Evolutionary conservation across 2,329 filamentous ascomycete genomes (phyloP).

Genomic region (Bipolaris victoriae): DNA sequence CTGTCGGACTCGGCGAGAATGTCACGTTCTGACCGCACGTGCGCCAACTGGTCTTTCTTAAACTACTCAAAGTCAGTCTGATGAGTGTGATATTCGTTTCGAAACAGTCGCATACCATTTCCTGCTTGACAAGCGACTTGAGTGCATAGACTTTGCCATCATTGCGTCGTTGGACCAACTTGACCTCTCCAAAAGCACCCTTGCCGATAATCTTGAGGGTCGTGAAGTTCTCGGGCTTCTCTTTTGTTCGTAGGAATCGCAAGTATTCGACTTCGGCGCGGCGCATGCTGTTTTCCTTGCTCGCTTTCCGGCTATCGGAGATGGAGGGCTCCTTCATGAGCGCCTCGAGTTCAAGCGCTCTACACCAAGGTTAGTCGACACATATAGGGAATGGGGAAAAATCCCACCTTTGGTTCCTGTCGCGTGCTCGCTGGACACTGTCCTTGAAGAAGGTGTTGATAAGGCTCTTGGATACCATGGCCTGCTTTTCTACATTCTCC

Average conservation of each 20-base stretch:
- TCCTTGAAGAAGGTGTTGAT: constrained; percentile 92
- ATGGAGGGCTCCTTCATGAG: constrained; percentile 79
- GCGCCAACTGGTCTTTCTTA: constrained; percentile 96
- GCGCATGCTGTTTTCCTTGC: constrained; percentile 82
- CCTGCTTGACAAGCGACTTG: constrained; percentile 97
- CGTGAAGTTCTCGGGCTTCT: constrained; percentile 91
- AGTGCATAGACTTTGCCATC: constrained; percentile 98
- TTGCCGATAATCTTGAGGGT: constrained; percentile 99
- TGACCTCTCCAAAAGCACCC: constrained; percentile 97
- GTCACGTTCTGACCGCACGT: constrained; percentile 96
- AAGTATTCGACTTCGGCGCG: constrained; percentile 91
- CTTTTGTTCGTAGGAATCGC: constrained; percentile 90
- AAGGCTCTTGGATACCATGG: constrained; percentile 68
- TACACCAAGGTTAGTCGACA: constrained; percentile 50
- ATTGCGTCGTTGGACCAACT: constrained; percentile 93
- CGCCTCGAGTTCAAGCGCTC: constrained; percentile 89
- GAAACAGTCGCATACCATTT: constrained; percentile 67
- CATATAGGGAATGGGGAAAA: background rate
- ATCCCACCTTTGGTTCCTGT: constrained; percentile 87
- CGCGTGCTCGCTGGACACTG: constrained; percentile 92
- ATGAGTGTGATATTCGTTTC: background rate
- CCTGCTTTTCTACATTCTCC: constrained; percentile 79
- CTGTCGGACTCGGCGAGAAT: constrained; percentile 99
- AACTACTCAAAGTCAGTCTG: constrained; percentile 60
- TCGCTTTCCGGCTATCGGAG: constrained; percentile 76